phyloP scores from a whole-genome alignment of 1,284 basidiomycete genomes.

The Rhodotorula glutinis region DNA sequence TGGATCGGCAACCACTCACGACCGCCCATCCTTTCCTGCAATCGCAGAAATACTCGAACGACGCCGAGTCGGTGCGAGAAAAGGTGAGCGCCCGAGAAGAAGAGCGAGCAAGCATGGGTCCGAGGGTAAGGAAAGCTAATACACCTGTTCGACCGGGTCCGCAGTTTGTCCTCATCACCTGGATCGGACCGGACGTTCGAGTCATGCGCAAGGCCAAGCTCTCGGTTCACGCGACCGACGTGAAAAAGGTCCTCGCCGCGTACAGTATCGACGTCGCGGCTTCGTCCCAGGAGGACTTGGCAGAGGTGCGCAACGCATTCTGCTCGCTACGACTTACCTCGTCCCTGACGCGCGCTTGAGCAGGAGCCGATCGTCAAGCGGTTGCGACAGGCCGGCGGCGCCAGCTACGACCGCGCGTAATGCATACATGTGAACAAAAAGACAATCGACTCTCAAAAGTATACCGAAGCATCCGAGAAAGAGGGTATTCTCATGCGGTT shows the following conservation, averaged over 20 bases:
- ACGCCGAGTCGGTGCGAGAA: conserved; percentile 36
- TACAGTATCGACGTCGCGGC: conserved; percentile 39
- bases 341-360: background rate
- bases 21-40: too few species aligned
- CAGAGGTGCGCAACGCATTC: conserved; percentile 14
- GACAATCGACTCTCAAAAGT: background rate
- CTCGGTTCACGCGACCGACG: conserved; percentile 33
- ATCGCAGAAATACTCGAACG: conserved; percentile 37
- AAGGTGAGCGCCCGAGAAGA: conserved; percentile 13
- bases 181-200: conserved; percentile 17
- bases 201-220: conserved; percentile 38
- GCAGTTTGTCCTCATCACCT: conserved; percentile 35
- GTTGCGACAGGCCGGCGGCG: conserved; percentile 36
- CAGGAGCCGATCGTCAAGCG: conserved; percentile 35
- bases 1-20: too few species aligned
- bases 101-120: background rate
- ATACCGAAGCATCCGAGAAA: background rate
- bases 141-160: background rate
- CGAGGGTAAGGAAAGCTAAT: background rate
- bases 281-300: conserved; percentile 22
- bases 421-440: too few species aligned
- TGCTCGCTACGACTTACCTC: background rate
- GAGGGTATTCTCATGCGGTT: too few species aligned
- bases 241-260: conserved; percentile 27
- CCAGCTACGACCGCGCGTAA: conserved; percentile 35